Conservation (phyloP, 306 rosid species). For the Lupinus albus region DNA sequence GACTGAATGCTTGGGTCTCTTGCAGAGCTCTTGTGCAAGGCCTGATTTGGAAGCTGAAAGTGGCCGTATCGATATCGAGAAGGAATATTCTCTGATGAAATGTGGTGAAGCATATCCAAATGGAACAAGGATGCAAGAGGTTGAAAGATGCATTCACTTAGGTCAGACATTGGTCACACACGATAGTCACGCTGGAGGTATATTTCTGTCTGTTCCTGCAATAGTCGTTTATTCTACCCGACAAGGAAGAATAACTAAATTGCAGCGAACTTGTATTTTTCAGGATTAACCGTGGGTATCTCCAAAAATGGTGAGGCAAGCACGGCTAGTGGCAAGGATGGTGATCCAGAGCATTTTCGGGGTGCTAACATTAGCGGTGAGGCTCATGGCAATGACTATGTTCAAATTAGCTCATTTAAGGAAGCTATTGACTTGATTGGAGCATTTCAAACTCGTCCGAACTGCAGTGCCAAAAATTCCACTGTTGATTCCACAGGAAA, state of each 20-base stretch:
- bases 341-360: constrained; percentile 46
- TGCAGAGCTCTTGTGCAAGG: constrained; percentile 94
- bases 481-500: constrained; percentile 56
- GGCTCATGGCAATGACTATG: constrained; percentile 60
- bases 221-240: constrained; percentile 22
- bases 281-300: constrained; percentile 53
- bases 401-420: constrained; percentile 57
- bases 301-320: constrained; percentile 48
- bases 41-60: constrained; percentile 79
- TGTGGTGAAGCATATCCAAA: constrained; percentile 47
- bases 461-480: constrained; percentile 48
- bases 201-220: constrained; percentile 24
- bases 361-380: constrained; percentile 52
- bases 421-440: constrained; percentile 73
- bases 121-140: constrained; percentile 52
- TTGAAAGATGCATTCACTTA: constrained; percentile 45
- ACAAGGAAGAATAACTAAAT: constrained; percentile 39
- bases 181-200: constrained; percentile 64
- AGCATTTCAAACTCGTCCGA: constrained; percentile 53
- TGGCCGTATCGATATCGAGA: constrained; percentile 46
- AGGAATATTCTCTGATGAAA: constrained; percentile 54
- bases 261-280: constrained; percentile 24
- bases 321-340: constrained; percentile 49
- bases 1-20: constrained; percentile 51
- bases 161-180: constrained; percentile 46